phyloP scores from a whole-genome alignment of 768 basidiomycete species.

The Pisolithus tinctorius region DNA sequence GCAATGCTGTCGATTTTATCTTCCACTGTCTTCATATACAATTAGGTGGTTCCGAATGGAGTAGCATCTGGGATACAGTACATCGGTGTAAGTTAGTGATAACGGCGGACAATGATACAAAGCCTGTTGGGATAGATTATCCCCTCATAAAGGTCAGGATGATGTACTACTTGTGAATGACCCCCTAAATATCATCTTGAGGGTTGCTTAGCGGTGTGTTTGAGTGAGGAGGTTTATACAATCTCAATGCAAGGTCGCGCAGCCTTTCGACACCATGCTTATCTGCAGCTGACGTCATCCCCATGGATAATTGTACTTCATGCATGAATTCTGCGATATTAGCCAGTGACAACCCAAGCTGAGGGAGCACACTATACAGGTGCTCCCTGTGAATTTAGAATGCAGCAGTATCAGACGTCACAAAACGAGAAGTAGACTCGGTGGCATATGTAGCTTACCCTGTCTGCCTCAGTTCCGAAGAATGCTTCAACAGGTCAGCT shows the following conservation, averaged over 20 bases:
- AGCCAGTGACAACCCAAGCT: conserved; percentile 42
- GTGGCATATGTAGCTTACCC: conserved; percentile 19
- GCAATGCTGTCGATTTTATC: not conserved
- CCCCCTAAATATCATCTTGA: not conserved
- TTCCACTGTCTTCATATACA: not conserved
- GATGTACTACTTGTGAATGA: too few relatives aligned
- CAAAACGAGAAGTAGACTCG: too few relatives aligned
- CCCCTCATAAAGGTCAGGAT: not conserved
- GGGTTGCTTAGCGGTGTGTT: not conserved
- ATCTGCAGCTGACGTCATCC: conserved; percentile 12
- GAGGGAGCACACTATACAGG: conserved; percentile 19
- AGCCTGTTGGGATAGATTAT: not conserved
- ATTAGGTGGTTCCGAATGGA: too few relatives aligned
- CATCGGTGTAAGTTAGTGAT: too few relatives aligned
- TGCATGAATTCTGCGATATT: conserved; percentile 68
- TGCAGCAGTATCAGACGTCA: conserved; percentile 5
- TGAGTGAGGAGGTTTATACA: conserved; percentile 11
- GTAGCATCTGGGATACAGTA: too few relatives aligned
- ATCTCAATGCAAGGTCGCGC: conserved; percentile 21
- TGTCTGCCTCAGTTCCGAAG: conserved; percentile 19
- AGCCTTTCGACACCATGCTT: conserved; percentile 22
- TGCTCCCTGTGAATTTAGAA: conserved; percentile 12
- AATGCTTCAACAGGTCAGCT: conserved; percentile 28
- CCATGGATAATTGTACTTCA: conserved; percentile 50
- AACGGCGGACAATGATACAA: too few relatives aligned